phyloP scores from a whole-genome alignment of 192 early-diverging fungal genomes.

The Gaertneriomyces sp. region DNA sequence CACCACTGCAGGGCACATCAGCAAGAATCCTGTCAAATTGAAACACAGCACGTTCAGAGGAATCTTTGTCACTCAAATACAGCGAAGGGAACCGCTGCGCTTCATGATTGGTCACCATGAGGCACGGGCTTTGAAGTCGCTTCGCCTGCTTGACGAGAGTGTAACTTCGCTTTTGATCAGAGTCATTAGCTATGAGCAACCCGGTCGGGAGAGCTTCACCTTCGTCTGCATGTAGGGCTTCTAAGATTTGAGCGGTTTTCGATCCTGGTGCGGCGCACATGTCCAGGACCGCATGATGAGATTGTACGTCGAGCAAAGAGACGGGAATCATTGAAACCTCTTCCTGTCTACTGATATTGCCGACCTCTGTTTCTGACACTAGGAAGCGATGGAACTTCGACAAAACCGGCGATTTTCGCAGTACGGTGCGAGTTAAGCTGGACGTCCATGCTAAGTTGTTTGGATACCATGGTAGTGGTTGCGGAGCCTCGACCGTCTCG shows the following conservation, averaged over 20 bases:
- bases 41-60: neutral
- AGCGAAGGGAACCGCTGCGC: slow-evolving; percentile 84
- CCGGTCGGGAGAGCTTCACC: slow-evolving; percentile 46
- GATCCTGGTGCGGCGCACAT: slow-evolving; percentile 99
- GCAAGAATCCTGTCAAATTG: slow-evolving; percentile 96
- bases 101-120: slow-evolving; percentile 96
- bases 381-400: slow-evolving; percentile 89
- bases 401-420: slow-evolving; percentile 75
- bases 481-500: slow-evolving; percentile 68
- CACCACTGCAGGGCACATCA: slow-evolving; percentile 97
- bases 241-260: slow-evolving; percentile 86
- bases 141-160: slow-evolving; percentile 97
- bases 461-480: slow-evolving; percentile 85
- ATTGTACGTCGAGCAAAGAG: slow-evolving; percentile 82
- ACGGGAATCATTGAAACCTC: slow-evolving; percentile 98
- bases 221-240: slow-evolving; percentile 45
- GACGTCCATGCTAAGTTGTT: slow-evolving; percentile 89
- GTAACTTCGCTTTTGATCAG: slow-evolving; percentile 83
- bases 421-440: slow-evolving; percentile 64
- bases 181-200: slow-evolving; percentile 95
- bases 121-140: slow-evolving; percentile 85
- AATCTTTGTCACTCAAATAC: slow-evolving; percentile 30
- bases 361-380: slow-evolving; percentile 95
- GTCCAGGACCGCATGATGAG: slow-evolving; percentile 68
- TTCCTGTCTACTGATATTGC: slow-evolving; percentile 95